Base-by-base conservation (phyloP, 192 early-diverging fungal species). In the Linnemannia exigua region DNA sequence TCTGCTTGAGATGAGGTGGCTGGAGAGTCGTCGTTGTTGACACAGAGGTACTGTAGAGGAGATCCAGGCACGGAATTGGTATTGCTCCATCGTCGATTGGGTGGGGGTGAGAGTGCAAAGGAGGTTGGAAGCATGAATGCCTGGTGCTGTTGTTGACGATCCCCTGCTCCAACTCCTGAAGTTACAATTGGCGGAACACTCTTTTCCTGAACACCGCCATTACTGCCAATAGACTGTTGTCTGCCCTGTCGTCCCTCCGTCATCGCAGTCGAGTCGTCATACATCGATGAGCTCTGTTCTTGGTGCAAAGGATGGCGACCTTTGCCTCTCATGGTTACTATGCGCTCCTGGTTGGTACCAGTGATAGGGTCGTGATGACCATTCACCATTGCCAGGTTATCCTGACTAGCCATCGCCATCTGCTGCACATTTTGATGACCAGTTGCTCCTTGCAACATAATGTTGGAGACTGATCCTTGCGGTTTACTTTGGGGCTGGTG, bases 11-110 rank as follows among this genome's bases (percentile, higher is more conserved):
- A 22, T 54, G 31, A 9, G 20, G 48, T 14, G 16, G 50, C 19
- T 37, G 51, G 25, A 20, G 44, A 47, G 9, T 76, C 80, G 19
- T 54, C 80, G 22, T 67, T 67, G n/a, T 46, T 61, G 28, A 82
- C 67, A 35, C 48, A 44, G 5, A 82, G 75, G 35, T 82, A 82
- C 25, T 82, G 80, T 15, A 82, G 46, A 20, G 80, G 80, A 2
- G 80, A 82, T 20, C 46, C 70, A 28, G 80, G 80, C 12, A n/a
- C 67, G 3, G 74, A 75, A 0, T 44, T 36, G 20, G 54, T 46
- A 7, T 35, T 35, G 38, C 44, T 72, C 20, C 33, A 28, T 3
- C 68, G 74, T 11, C 70, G 75, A 19, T 16, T 15, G 1, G 41
- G 70, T 2, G 80, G 80, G 16, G 69, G 70, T 37, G 75, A 76